phyloP scores from a whole-genome alignment of 169 alveolate genomes.

The Plasmodium gallinaceum region DNA sequence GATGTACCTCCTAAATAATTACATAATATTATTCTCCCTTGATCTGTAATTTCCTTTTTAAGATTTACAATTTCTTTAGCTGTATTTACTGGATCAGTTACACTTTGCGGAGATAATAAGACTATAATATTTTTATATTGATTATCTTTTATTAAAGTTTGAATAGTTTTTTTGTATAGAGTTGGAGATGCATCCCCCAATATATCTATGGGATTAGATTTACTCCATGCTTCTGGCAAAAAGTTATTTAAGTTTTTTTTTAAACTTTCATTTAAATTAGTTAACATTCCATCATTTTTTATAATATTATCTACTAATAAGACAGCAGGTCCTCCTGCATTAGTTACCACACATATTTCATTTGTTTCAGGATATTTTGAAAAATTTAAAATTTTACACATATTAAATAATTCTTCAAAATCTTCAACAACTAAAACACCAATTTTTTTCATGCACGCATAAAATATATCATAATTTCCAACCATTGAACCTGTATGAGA shows the following conservation, averaged over 20 bases:
- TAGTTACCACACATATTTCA: slow-evolving; percentile 83
- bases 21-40: slow-evolving; percentile 22
- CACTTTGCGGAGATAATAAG: slow-evolving; percentile 86
- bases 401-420: slow-evolving; percentile 84
- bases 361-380: slow-evolving; percentile 82
- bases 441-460: slow-evolving; percentile 83
- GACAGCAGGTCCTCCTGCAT: slow-evolving; percentile 91
- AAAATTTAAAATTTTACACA: slow-evolving; percentile 77
- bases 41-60: slow-evolving; percentile 1
- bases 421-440: slow-evolving; percentile 84
- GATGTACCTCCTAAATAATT: slow-evolving; percentile 86
- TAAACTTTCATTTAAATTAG: slow-evolving; percentile 74
- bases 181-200: slow-evolving; percentile 88
- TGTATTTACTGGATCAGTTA: slow-evolving; percentile 58
- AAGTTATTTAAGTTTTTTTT: slow-evolving; percentile 78
- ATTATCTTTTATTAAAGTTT: slow-evolving; percentile 79
- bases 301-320: slow-evolving; percentile 83
- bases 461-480: slow-evolving; percentile 85
- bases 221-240: slow-evolving; percentile 86
- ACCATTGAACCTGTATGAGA: slow-evolving; percentile 90
- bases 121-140: slow-evolving; percentile 83
- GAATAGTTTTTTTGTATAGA: slow-evolving; percentile 82
- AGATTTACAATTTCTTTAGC: slow-evolving; percentile 61
- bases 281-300: slow-evolving; percentile 79
- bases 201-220: slow-evolving; percentile 88